Evolutionary conservation across 1,284 basidiomycete species (phyloP).

Genomic region (Cutaneotrichosporon spelunceum): DNA sequence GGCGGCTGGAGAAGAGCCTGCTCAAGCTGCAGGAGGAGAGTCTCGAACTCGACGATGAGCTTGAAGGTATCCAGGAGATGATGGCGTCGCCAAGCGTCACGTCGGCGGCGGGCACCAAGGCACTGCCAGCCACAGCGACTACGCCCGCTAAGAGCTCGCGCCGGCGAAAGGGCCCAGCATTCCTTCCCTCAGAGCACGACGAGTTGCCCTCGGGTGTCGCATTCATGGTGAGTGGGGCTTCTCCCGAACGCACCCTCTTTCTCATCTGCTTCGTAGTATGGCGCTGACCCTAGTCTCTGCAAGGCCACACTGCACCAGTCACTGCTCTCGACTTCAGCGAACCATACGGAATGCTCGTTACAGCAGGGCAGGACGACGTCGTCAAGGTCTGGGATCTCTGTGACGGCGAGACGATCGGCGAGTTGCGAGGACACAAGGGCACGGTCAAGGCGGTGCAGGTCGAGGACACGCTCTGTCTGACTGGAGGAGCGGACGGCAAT

Average conservation of each 20-base stretch:
- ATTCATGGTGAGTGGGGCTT: conserved; percentile 73
- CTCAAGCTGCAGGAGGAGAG: conserved; percentile 90
- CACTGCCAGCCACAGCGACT: conserved; percentile 30
- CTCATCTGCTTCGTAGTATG: neutral
- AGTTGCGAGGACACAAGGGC: conserved; percentile 70
- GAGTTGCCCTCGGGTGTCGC: conserved; percentile 90
- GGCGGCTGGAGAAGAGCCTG: conserved; percentile 76
- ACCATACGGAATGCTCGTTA: conserved; percentile 91
- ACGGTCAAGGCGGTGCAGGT: conserved; percentile 88
- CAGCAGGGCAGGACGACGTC: conserved; percentile 63
- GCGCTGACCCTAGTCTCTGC: conserved; percentile 62
- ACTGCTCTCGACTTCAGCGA: conserved; percentile 92
- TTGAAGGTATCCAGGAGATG: conserved; percentile 81
- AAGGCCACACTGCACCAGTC: conserved; percentile 75
- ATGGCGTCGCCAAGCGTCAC: conserved; percentile 58
- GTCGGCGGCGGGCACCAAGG: conserved; percentile 43
- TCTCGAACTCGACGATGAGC: conserved; percentile 89
- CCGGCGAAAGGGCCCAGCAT: conserved; percentile 69
- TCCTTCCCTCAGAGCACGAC: conserved; percentile 95
- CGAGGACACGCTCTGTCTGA: conserved; percentile 85
- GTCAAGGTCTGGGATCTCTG: conserved; percentile 60
- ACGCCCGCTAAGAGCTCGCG: conserved; percentile 31
- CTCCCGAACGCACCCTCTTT: neutral
- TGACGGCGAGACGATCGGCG: conserved; percentile 71
- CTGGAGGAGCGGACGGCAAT: conserved; percentile 81